Conservation (phyloP, 2,329 filamentous ascomycete species). For the Venturia oleaginea region DNA sequence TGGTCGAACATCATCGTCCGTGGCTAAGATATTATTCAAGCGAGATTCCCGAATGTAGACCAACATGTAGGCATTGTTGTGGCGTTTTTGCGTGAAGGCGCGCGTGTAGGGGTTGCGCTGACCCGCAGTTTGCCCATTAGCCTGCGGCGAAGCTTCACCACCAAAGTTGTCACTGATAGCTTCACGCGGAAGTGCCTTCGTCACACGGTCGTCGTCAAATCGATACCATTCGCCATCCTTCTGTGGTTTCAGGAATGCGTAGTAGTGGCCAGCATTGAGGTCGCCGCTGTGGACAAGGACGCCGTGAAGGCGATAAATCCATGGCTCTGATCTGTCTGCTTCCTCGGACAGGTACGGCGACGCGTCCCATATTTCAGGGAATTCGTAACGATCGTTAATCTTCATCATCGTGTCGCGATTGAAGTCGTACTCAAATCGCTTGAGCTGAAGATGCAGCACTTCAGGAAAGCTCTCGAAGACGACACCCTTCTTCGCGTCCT, state of each 20-base stretch:
- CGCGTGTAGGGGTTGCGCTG: slow-evolving; percentile 57
- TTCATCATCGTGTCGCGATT: slow-evolving; percentile 98
- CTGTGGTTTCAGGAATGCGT: slow-evolving; percentile 83
- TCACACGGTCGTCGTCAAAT: slow-evolving; percentile 95
- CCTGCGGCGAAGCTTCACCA: slow-evolving; percentile 60
- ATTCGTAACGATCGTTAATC: slow-evolving; percentile 88
- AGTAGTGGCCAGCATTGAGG: slow-evolving; percentile 95
- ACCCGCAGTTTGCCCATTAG: slow-evolving; percentile 41
- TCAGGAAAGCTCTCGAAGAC: slow-evolving; percentile 95
- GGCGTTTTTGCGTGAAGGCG: slow-evolving; percentile 55
- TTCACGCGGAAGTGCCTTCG: slow-evolving; percentile 83
- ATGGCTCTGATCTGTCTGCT: slow-evolving; percentile 79
- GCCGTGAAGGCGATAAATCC: slow-evolving; percentile 86
- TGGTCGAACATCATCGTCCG: slow-evolving; percentile 67
- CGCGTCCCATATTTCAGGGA: slow-evolving; percentile 75
- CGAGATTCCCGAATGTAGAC: slow-evolving; percentile 89
- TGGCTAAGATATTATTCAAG: slow-evolving; percentile 71
- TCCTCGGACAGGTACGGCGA: slow-evolving; percentile 78
- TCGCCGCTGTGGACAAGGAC: slow-evolving; percentile 96
- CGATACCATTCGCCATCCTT: slow-evolving; percentile 94
- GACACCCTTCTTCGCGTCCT: slow-evolving; percentile 95
- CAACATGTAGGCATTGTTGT: slow-evolving; percentile 94
- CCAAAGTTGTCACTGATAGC: slow-evolving; percentile 96
- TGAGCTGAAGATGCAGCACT: slow-evolving; percentile 87
- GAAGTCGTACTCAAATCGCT: slow-evolving; percentile 97